Conservation (phyloP, 257 asterid species). For the Osmanthus fragrans region DNA sequence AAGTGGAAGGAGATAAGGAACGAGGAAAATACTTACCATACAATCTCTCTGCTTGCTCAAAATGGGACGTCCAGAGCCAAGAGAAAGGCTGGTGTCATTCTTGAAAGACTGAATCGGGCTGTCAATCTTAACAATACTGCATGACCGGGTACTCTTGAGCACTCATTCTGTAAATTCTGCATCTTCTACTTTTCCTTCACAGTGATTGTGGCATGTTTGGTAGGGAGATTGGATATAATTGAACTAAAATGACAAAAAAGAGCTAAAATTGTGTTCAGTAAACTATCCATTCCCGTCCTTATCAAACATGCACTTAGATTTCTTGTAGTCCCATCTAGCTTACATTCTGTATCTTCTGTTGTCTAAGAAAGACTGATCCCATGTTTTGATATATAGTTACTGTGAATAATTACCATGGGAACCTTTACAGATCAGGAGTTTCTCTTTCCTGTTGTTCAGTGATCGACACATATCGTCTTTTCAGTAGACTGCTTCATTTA, state of each 20-base stretch:
- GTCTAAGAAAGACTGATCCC: slow-evolving; percentile 41
- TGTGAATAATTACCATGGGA: slow-evolving; percentile 38
- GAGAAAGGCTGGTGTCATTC: slow-evolving; percentile 78
- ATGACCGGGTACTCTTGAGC: no score
- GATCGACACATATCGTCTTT: slow-evolving; percentile 41
- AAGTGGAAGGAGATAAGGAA: slow-evolving; percentile 72
- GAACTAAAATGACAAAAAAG: no score
- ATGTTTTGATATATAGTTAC: slow-evolving; percentile 31
- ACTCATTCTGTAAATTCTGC: not conserved
- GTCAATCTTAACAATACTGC: no score
- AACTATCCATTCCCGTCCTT: no score
- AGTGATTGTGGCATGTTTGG: no score
- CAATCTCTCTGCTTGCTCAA: slow-evolving; percentile 62
- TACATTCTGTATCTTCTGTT: slow-evolving; percentile 48
- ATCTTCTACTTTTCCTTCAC: slow-evolving; percentile 17
- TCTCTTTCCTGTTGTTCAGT: slow-evolving; percentile 18
- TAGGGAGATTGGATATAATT: no score
- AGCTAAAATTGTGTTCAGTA: no score
- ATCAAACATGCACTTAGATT: slow-evolving; percentile 28
- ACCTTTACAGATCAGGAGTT: slow-evolving; percentile 27
- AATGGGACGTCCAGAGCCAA: slow-evolving; percentile 80
- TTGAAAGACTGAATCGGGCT: slow-evolving; percentile 46
- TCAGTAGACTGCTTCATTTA: slow-evolving; percentile 9
- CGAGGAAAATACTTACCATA: slow-evolving; percentile 51
- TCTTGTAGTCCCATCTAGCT: slow-evolving; percentile 30